phyloP scores from a whole-genome alignment of 2,329 filamentous ascomycete genomes.

The Juglanconis juglandina region DNA sequence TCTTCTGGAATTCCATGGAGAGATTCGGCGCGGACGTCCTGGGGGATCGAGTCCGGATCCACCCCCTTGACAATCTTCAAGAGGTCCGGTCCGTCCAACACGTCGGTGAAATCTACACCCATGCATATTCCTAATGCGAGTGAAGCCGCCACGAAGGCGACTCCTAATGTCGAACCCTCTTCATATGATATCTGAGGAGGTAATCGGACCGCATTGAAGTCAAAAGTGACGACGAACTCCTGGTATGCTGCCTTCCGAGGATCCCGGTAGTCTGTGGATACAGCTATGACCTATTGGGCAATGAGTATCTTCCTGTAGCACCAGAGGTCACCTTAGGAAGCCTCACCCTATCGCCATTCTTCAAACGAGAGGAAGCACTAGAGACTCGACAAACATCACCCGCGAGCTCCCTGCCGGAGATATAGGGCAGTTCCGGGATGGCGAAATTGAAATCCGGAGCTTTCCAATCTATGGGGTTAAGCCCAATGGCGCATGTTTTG shows the following conservation, averaged over 20 bases:
- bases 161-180: constrained; percentile 61
- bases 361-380: constrained; percentile 45
- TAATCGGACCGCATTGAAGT: constrained; percentile 63
- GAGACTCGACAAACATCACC: constrained; percentile 55
- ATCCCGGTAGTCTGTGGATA: constrained; percentile 72
- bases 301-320: not conserved
- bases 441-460: constrained; percentile 71
- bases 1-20: constrained; percentile 48
- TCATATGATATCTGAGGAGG: constrained; percentile 51
- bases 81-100: constrained; percentile 57
- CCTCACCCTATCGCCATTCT: constrained; percentile 50
- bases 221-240: constrained; percentile 62
- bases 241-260: constrained; percentile 70
- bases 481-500: constrained; percentile 61
- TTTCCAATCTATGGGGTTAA: constrained; percentile 78
- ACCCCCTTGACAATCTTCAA: constrained; percentile 46
- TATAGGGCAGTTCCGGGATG: constrained; percentile 64
- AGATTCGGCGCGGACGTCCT: constrained; percentile 62
- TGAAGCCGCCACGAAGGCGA: constrained; percentile 68
- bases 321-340: not conserved
- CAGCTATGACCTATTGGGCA: constrained; percentile 49
- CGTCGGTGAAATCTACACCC: constrained; percentile 59
- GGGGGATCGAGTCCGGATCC: constrained; percentile 46
- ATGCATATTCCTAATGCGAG: constrained; percentile 67
- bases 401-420: constrained; percentile 67